Conservation (phyloP, 163 green algal genomes). For the Chlorella variabilis region DNA sequence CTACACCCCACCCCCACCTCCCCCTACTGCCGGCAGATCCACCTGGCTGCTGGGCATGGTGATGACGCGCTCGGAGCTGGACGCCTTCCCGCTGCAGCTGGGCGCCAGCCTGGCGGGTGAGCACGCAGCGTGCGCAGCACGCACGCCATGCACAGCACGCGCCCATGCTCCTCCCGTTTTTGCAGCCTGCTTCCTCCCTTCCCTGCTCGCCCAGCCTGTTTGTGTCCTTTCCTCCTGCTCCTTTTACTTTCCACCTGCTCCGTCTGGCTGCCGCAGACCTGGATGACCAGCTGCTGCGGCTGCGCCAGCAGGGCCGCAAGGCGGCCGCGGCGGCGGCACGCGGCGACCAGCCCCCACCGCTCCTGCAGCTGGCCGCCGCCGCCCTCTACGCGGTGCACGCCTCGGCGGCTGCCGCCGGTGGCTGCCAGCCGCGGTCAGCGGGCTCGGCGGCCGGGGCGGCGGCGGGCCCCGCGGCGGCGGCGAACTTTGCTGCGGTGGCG, state of each 20-base stretch:
- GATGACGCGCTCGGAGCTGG: constrained; percentile 76
- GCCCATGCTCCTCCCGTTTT: too few species aligned
- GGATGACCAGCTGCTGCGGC: constrained; percentile 24
- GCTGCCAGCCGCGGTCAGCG: neutral
- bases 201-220: constrained; percentile 43
- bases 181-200: neutral
- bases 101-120: constrained; percentile 33
- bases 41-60: constrained; percentile 63
- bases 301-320: constrained; percentile 33
- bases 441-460: neutral
- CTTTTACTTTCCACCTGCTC: neutral
- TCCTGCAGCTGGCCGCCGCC: constrained; percentile 3
- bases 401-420: neutral
- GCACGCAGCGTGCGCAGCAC: constrained; percentile 43
- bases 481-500: constrained; percentile 19
- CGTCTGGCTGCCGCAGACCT: constrained; percentile 10
- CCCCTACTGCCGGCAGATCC: constrained; percentile 26
- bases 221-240: constrained; percentile 13
- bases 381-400: constrained; percentile 5
- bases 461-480: neutral
- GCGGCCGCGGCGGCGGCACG: neutral
- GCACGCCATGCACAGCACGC: too few species aligned
- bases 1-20: too few species aligned
- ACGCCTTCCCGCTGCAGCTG: constrained; percentile 56
- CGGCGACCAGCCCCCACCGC: neutral